phyloP scores from a whole-genome alignment of 306 rosid species.

The Begonia peltatifolia region DNA sequence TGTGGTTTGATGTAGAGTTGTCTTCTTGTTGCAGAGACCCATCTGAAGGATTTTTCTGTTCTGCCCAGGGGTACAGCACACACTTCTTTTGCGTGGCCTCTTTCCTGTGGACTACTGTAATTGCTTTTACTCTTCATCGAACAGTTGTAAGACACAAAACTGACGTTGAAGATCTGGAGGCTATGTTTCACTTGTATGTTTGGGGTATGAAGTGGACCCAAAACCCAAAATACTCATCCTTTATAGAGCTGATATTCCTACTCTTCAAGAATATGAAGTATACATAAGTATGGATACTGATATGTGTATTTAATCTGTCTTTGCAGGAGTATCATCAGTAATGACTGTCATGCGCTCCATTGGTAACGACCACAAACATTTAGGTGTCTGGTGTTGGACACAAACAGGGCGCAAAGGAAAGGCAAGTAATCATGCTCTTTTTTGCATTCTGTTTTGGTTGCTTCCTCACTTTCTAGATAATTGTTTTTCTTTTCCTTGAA shows the following conservation, averaged over 20 bases:
- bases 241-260: constrained; percentile 1
- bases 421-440: constrained; percentile 26
- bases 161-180: constrained; percentile 96
- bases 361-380: constrained; percentile 77
- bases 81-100: constrained; percentile 98
- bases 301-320: constrained; percentile 11
- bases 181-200: constrained; percentile 89
- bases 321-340: constrained; percentile 71
- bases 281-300: constrained; percentile 10
- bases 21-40: constrained; percentile 60
- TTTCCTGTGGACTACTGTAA: constrained; percentile 95
- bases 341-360: constrained; percentile 80
- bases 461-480: too few species aligned
- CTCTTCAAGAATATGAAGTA: constrained; percentile 7
- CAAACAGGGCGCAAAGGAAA: constrained; percentile 81
- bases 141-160: constrained; percentile 91
- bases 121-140: constrained; percentile 95
- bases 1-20: not conserved
- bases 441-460: too few species aligned
- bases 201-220: constrained; percentile 58
- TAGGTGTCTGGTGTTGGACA: constrained; percentile 66
- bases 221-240: not conserved
- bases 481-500: too few species aligned
- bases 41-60: constrained; percentile 72
- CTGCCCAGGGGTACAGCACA: constrained; percentile 75